phyloP scores from a whole-genome alignment of 2,329 filamentous ascomycete genomes.

The Stagonosporopsis vannaccii region DNA sequence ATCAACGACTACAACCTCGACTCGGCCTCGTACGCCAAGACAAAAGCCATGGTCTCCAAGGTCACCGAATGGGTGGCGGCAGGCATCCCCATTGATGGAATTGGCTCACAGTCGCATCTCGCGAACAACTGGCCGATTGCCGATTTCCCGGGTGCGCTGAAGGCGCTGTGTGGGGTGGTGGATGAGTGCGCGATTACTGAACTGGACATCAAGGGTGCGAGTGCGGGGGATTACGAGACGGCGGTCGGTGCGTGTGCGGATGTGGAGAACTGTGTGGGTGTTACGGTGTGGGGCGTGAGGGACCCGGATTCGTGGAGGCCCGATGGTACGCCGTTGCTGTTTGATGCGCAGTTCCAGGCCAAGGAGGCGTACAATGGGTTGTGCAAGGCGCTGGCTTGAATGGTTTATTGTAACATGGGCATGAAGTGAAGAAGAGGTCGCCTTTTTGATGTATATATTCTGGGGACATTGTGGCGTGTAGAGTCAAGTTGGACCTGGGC shows the following conservation, averaged over 20 bases:
- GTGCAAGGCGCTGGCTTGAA: slow-evolving; percentile 14
- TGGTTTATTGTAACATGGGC: background rate
- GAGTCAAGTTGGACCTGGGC: background rate
- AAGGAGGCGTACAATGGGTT: slow-evolving; percentile 52
- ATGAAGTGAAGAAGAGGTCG: background rate
- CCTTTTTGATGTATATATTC: slow-evolving; percentile 1
- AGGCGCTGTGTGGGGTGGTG: slow-evolving; percentile 60
- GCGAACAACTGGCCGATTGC: slow-evolving; percentile 53
- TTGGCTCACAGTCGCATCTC: slow-evolving; percentile 67
- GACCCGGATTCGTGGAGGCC: slow-evolving; percentile 56
- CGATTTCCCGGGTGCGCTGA: slow-evolving; percentile 59
- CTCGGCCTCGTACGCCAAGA: slow-evolving; percentile 65
- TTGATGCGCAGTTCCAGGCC: slow-evolving; percentile 50
- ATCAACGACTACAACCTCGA: slow-evolving; percentile 77
- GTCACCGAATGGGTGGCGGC: slow-evolving; percentile 70
- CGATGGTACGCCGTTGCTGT: slow-evolving; percentile 50
- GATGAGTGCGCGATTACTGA: slow-evolving; percentile 71
- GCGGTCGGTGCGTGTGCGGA: slow-evolving; percentile 63
- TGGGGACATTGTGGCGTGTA: background rate
- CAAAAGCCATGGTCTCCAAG: slow-evolving; percentile 61
- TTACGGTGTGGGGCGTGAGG: slow-evolving; percentile 67
- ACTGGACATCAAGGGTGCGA: slow-evolving; percentile 69
- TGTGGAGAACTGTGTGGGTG: slow-evolving; percentile 67
- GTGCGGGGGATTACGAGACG: slow-evolving; percentile 64
- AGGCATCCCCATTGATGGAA: slow-evolving; percentile 71